phyloP scores from a whole-genome alignment of 2,329 filamentous ascomycete genomes.

The Anisogramma anomala region DNA sequence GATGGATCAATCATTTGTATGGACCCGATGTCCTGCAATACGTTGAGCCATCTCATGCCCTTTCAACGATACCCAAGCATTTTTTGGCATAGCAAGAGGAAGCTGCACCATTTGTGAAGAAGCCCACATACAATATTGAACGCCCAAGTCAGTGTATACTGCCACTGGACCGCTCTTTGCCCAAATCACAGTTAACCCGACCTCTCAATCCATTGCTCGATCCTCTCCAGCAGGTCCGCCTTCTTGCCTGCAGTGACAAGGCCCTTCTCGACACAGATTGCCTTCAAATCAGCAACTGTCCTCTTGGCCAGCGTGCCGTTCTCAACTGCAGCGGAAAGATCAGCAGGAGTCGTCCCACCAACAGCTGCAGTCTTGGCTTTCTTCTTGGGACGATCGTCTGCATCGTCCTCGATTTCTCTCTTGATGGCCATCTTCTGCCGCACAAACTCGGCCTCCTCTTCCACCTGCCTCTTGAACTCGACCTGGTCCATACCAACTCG shows the following conservation, averaged over 20 bases:
- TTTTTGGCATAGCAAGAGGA: too few relatives aligned
- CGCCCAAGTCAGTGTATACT: background rate
- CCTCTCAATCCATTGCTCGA: constrained; percentile 44
- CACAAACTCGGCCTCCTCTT: constrained; percentile 36
- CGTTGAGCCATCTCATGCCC: too few relatives aligned
- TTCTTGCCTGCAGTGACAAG: constrained; percentile 41
- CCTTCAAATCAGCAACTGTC: constrained; percentile 42
- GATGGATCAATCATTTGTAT: too few relatives aligned
- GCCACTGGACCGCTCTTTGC: background rate
- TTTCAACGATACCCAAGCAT: too few relatives aligned
- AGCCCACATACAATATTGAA: too few relatives aligned
- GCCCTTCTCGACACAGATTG: constrained; percentile 35
- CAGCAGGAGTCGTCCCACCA: constrained; percentile 30
- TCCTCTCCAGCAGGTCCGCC: constrained; percentile 40
- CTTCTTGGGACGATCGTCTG: constrained; percentile 32
- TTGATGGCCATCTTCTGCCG: constrained; percentile 35
- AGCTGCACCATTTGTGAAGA: too few relatives aligned
- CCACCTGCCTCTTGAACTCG: constrained; percentile 62
- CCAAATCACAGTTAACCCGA: background rate
- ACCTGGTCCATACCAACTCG: constrained; percentile 68
- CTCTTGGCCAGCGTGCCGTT: constrained; percentile 39
- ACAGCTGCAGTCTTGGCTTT: constrained; percentile 25
- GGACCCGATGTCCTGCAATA: too few relatives aligned
- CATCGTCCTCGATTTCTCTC: constrained; percentile 36
- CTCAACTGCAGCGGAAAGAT: constrained; percentile 34